Base-by-base conservation (phyloP, 1,139 yeast species). In the Suhomyces guaymorum region DNA sequence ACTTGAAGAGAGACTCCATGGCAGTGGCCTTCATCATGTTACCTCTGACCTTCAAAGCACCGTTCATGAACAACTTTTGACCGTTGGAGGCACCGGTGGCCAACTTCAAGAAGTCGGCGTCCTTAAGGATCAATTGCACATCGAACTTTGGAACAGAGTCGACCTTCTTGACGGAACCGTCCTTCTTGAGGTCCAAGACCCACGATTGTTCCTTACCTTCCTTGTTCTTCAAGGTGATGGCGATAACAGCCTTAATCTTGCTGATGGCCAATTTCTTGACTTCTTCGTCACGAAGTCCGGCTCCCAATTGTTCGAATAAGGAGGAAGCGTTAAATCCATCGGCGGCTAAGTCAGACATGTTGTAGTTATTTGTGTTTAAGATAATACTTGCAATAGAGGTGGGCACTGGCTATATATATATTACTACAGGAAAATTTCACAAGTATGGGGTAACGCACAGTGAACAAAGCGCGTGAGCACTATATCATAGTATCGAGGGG, bases 11-110 rank as follows among this genome's bases (percentile, higher is more conserved):
- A 31, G 75, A 64, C 64, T 86, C 95, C 45, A 85, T 78, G 42
- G 80, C 75, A 38, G 90, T 79, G 42, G 95, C 95, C 73, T 87
- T 86, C 90, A 84, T 83, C 69, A 86, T 82, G 67, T 86, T 85
- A 53, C 95, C 95, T 72, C 80, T 83, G 48, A 86, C 82, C 74
- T 86, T 86, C 62, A 86, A 75, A 63, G 82, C 83, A 38, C 95
- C 95, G 54, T 77, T 70, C 85, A 86, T 78, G 65, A 85, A 86
- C 55, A 87, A 74, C 67, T 81, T 82, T 63, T 86, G 95, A 39
- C 95, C 89, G 59, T 82, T 82, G 46, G 88, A 81, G 69, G 84
- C 82, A 49, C 94, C 94, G 44, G 70, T 65, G 38, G 85, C 86
- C 52, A 86, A 74, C 57, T 75, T 79, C 49, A 74, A 82, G 51